Conservation (phyloP, 805 yeast species). For the Wickerhamomyces xylosicus region DNA sequence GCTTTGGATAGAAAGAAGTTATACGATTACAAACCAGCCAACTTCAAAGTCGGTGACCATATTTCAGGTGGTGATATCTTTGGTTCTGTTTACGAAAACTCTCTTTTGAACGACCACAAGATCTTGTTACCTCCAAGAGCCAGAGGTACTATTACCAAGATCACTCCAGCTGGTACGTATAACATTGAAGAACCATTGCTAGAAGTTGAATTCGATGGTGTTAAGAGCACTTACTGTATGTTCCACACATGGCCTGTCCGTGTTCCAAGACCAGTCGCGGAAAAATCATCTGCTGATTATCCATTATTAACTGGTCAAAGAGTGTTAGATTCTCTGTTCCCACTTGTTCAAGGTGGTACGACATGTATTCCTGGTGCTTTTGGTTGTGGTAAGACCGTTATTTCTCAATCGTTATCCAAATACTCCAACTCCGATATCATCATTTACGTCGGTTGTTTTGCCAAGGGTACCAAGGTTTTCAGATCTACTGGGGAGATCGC, state of each 20-base stretch:
- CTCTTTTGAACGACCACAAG: conserved; percentile 85
- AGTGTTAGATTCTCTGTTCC: conserved; percentile 94
- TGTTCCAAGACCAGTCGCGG: conserved; percentile 97
- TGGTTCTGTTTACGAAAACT: conserved; percentile 90
- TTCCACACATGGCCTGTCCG: conserved; percentile 99
- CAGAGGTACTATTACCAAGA: conserved; percentile 87
- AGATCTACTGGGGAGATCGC: conserved; percentile 32
- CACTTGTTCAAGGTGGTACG: conserved; percentile 99
- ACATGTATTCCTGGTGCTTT: conserved; percentile 99
- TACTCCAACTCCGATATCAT: conserved; percentile 96
- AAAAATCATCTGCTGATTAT: conserved; percentile 84
- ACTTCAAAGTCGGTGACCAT: conserved; percentile 86
- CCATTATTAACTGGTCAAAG: conserved; percentile 98
- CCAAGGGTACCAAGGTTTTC: conserved; percentile 30
- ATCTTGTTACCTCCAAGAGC: conserved; percentile 96
- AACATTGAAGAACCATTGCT: conserved; percentile 80
- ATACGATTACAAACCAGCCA: conserved; percentile 80
- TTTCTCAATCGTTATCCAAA: conserved; percentile 94
- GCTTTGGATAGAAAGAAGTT: conserved; percentile 75
- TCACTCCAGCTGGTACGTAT: conserved; percentile 87
- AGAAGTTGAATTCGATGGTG: conserved; percentile 93
- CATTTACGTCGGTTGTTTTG: conserved; percentile 74
- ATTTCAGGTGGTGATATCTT: conserved; percentile 97
- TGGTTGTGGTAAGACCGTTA: conserved; percentile 98
- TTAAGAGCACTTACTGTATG: conserved; percentile 74